phyloP scores from a whole-genome alignment of 139 green algal species.

The Micractinium conductrix region DNA sequence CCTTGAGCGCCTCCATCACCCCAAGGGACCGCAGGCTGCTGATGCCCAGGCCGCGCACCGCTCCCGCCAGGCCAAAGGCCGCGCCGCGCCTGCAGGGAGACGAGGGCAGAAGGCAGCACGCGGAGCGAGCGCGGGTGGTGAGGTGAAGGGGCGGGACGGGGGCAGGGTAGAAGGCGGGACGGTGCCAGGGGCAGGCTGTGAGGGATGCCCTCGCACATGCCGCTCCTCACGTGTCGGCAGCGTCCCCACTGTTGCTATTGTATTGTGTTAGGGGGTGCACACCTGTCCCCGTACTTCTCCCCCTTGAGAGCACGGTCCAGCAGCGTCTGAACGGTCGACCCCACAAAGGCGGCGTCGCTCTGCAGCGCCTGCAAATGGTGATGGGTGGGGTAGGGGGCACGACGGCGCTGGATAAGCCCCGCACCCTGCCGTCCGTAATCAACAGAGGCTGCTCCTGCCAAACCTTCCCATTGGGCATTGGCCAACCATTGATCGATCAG shows the following conservation, averaged over 20 bases:
- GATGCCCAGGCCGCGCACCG: slow-evolving; percentile 95
- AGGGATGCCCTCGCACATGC: no score
- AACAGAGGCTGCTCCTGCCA: no score
- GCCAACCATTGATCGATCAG: background rate
- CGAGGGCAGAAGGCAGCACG: no score
- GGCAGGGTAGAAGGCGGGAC: no score
- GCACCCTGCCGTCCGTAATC: background rate
- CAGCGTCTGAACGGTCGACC: slow-evolving; percentile 59
- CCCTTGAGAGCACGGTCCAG: slow-evolving; percentile 64
- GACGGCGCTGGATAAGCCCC: background rate
- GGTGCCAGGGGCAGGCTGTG: no score
- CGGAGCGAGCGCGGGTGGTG: no score
- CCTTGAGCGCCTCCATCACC: slow-evolving; percentile 93
- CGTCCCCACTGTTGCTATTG: no score
- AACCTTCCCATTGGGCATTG: background rate
- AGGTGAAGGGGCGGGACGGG: no score
- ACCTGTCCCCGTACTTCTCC: slow-evolving; percentile 75
- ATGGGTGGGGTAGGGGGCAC: background rate
- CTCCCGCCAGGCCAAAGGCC: slow-evolving; percentile 90
- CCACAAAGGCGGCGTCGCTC: slow-evolving; percentile 55
- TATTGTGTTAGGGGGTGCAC: slow-evolving; percentile 4
- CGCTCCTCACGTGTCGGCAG: no score
- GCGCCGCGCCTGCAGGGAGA: slow-evolving; percentile 75
- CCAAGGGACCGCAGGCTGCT: slow-evolving; percentile 80
- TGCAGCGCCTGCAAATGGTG: slow-evolving; percentile 20